phyloP scores from a whole-genome alignment of 2,329 filamentous ascomycete genomes.

The Penicillium sp. region DNA sequence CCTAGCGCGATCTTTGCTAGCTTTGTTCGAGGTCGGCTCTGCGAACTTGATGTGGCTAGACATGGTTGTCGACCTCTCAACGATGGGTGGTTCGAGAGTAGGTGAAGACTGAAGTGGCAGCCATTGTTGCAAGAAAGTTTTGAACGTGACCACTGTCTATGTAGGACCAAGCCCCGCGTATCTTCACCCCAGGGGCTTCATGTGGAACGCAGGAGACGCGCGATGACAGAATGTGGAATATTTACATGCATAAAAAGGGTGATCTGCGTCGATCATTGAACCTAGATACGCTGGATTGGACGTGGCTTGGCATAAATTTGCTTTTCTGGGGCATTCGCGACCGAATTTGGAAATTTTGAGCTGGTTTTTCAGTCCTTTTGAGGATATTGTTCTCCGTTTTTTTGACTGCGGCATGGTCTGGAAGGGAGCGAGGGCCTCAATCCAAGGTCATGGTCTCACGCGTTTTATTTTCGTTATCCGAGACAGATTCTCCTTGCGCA shows the following conservation, averaged over 20 bases:
- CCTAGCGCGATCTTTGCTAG: background rate
- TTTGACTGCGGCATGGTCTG: background rate
- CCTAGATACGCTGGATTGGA: slow-evolving; percentile 14
- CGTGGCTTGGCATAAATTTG: slow-evolving; percentile 17
- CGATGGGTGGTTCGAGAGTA: slow-evolving; percentile 14
- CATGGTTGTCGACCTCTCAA: slow-evolving; percentile 17
- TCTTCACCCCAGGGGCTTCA: slow-evolving; percentile 25
- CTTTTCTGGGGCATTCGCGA: slow-evolving; percentile 5
- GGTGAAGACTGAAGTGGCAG: slow-evolving; percentile 12
- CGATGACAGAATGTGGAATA: slow-evolving; percentile 30
- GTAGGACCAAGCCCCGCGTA: slow-evolving; percentile 27
- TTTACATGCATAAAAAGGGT: slow-evolving; percentile 14
- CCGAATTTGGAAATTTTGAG: background rate
- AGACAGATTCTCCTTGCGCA: slow-evolving; percentile 8
- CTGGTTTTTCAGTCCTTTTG: background rate
- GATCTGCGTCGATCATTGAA: slow-evolving; percentile 30
- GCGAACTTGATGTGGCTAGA: slow-evolving; percentile 22
- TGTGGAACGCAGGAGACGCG: slow-evolving; percentile 26
- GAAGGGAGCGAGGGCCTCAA: background rate
- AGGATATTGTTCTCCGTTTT: background rate
- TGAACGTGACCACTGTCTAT: slow-evolving; percentile 13
- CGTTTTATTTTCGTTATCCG: background rate
- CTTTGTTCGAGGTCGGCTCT: slow-evolving; percentile 17
- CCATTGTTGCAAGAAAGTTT: slow-evolving; percentile 21
- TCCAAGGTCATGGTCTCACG: background rate